These are phyloP conservation scores for Aristolochia fimbriata DNA, from an alignment of 164 flowering plant genomes.

Conservation along the genomic window DNA sequence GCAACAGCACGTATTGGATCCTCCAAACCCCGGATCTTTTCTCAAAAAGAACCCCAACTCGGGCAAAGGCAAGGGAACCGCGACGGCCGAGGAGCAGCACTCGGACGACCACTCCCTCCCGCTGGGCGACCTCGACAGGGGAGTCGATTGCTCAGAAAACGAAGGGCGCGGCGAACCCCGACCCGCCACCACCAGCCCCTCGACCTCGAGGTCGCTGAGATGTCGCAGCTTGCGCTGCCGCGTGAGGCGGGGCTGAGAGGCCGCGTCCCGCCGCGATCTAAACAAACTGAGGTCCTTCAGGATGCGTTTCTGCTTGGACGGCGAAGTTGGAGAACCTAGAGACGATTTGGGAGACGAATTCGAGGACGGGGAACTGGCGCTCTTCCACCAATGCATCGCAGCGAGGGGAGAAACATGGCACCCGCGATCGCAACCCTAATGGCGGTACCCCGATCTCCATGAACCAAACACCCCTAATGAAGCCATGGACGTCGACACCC, in stretches of 20 bases:
- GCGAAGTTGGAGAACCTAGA: neutral
- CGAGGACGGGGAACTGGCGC: neutral
- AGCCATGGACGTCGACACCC: too few species aligned
- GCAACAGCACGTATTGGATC: neutral
- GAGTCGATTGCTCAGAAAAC: neutral
- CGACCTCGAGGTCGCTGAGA: slow-evolving; percentile 15
- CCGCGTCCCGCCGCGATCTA: slow-evolving; percentile 2
- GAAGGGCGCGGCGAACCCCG: neutral
- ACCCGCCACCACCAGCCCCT: neutral
- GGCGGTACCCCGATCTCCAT: too few species aligned
- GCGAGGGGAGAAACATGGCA: slow-evolving; percentile 1
- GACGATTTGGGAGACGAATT: neutral
- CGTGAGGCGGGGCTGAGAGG: slow-evolving; percentile 13
- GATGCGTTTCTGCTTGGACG: slow-evolving; percentile 5
- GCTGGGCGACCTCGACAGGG: slow-evolving; percentile 2
- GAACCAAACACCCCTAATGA: too few species aligned
- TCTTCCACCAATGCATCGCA: slow-evolving; percentile 1
- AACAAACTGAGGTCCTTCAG: slow-evolving; percentile 8
- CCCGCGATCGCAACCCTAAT: neutral
- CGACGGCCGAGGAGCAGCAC: slow-evolving; percentile 1
- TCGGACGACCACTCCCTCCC: neutral
- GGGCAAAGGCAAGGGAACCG: slow-evolving; percentile 23
- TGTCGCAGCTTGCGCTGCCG: slow-evolving; percentile 21
- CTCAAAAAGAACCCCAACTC: neutral
- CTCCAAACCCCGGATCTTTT: slow-evolving; percentile 1